phyloP scores from a whole-genome alignment of 164 flowering plant genomes.

The Buxus sempervirens region DNA sequence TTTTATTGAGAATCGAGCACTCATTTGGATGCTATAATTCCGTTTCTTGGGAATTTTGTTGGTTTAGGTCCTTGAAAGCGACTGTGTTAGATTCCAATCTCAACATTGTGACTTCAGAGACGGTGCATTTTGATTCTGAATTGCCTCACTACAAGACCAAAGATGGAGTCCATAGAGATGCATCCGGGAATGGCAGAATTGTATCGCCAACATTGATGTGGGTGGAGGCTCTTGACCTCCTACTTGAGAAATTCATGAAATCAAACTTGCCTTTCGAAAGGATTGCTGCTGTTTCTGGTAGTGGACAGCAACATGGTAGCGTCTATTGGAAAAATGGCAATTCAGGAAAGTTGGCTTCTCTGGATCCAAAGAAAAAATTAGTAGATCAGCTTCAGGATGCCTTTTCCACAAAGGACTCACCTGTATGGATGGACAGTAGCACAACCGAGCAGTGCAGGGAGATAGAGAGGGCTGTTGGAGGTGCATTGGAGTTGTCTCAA shows the following conservation, averaged over 20 bases:
- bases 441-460: constrained; percentile 81
- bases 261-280: constrained; percentile 62
- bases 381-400: constrained; percentile 61
- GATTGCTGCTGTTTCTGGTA: constrained; percentile 81
- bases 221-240: constrained; percentile 87
- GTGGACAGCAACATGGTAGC: constrained; percentile 98
- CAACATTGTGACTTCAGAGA: constrained; percentile 57
- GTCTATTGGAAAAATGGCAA: constrained; percentile 91
- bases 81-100: constrained; percentile 80
- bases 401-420: constrained; percentile 76
- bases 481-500: constrained; percentile 67
- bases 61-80: constrained; percentile 81
- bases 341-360: constrained; percentile 40
- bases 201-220: constrained; percentile 96
- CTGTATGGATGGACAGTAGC: constrained; percentile 98
- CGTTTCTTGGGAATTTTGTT: constrained; percentile 4
- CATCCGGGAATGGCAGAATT: constrained; percentile 63
- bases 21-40: neutral
- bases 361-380: constrained; percentile 54
- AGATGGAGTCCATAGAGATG: constrained; percentile 85
- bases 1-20: neutral
- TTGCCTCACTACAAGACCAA: constrained; percentile 86
- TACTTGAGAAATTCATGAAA: constrained; percentile 54
- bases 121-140: constrained; percentile 75
- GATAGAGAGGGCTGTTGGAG: constrained; percentile 84